A percentile compares a stretch with the other conserved stretches of the same genome.
phyloP scores from a whole-genome alignment of 139 green algal genomes.

The Chlorella sorokiniana region DNA sequence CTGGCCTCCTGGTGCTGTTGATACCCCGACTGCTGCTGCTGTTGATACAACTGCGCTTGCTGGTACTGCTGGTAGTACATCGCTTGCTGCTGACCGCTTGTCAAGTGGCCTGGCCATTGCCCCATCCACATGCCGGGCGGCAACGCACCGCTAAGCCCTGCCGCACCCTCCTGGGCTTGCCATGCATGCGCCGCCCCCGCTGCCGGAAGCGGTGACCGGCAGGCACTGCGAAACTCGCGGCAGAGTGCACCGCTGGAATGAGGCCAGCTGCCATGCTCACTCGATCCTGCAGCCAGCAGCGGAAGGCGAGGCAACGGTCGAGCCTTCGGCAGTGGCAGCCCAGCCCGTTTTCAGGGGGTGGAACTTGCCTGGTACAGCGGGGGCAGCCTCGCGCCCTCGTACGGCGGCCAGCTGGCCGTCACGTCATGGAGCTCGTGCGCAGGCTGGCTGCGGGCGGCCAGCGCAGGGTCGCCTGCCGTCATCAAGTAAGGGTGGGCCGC shows the following conservation, averaged over 20 bases:
- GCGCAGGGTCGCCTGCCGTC: background rate
- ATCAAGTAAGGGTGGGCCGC: no score
- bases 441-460: background rate
- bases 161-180: background rate
- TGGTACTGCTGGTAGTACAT: background rate
- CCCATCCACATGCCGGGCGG: background rate
- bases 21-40: background rate
- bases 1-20: background rate
- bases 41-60: background rate
- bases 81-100: background rate
- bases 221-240: conserved; percentile 2
- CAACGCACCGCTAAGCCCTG: background rate
- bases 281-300: conserved; percentile 8
- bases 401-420: conserved; percentile 30
- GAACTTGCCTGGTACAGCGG: background rate
- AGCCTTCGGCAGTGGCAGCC: background rate
- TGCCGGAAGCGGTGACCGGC: background rate
- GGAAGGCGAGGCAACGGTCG: background rate
- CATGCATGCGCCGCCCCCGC: background rate
- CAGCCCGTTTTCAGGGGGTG: background rate
- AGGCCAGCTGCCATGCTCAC: background rate
- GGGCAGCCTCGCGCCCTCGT: conserved; percentile 26
- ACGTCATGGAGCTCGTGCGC: background rate
- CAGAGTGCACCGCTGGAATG: conserved; percentile 4
- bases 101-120: background rate